Evolutionary conservation across 768 basidiomycete genomes (phyloP).

Genomic region (Suillus discolor): DNA sequence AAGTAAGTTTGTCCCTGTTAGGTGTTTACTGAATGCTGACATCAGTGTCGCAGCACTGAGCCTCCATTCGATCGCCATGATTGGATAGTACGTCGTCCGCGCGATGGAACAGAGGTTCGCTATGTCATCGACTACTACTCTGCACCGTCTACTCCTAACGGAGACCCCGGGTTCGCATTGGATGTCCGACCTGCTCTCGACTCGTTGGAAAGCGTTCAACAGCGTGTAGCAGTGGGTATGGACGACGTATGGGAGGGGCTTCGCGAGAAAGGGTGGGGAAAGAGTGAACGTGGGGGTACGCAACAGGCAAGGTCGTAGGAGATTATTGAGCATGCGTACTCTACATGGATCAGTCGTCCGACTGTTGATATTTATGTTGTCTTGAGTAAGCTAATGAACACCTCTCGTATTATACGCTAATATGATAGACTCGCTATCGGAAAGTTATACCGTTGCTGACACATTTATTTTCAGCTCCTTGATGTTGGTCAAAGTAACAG

Average conservation of each 20-base stretch:
- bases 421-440: neutral
- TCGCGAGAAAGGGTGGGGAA: slow-evolving; percentile 31
- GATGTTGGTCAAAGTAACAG: neutral
- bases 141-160: slow-evolving; percentile 85
- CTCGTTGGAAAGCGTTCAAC: slow-evolving; percentile 72
- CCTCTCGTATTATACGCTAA: neutral
- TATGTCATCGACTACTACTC: slow-evolving; percentile 99
- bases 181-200: slow-evolving; percentile 97
- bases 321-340: neutral
- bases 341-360: neutral
- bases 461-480: neutral
- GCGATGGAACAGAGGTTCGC: slow-evolving; percentile 80
- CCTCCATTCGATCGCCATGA: slow-evolving; percentile 98
- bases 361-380: neutral
- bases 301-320: neutral
- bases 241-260: slow-evolving; percentile 64
- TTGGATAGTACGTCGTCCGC: slow-evolving; percentile 88
- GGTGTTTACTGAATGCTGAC: slow-evolving; percentile 7
- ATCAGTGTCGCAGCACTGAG: slow-evolving; percentile 57
- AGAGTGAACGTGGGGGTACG: neutral
- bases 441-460: neutral
- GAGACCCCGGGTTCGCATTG: slow-evolving; percentile 92
- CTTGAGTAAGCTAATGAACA: slow-evolving; percentile 3
- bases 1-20: slow-evolving; percentile 55
- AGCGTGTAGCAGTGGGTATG: slow-evolving; percentile 70